These are phyloP conservation scores for Geotrichum histeridarum DNA, from an alignment of 1,139 yeast genomes.

Conservation along the genomic window DNA sequence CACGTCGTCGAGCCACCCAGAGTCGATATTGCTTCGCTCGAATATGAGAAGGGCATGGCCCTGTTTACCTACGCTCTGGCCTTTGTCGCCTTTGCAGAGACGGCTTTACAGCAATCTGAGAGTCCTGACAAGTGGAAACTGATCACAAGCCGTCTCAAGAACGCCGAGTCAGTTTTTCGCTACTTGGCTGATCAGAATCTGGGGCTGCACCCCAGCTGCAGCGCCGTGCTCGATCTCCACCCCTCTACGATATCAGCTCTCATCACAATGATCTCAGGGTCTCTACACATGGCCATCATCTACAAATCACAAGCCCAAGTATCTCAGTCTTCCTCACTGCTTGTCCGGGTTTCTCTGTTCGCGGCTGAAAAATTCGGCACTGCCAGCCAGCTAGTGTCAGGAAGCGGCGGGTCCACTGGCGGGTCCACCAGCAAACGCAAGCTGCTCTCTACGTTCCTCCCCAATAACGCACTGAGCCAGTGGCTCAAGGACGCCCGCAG, in stretches of 20 bases:
- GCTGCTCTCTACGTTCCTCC: constrained; percentile 1
- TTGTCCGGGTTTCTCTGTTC: constrained; percentile 35
- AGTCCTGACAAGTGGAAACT: constrained; percentile 32
- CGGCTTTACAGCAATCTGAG: constrained; percentile 25
- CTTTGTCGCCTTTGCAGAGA: constrained; percentile 12
- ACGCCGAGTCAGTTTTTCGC: constrained; percentile 30
- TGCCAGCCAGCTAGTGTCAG: constrained; percentile 26
- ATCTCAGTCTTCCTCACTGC: constrained; percentile 29
- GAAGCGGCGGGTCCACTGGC: background rate
- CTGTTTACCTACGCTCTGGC: constrained; percentile 33
- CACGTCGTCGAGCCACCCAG: constrained; percentile 27
- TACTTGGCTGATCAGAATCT: constrained; percentile 27
- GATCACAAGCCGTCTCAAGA: constrained; percentile 30
- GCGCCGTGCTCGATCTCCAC: constrained; percentile 27
- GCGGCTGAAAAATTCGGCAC: constrained; percentile 35
- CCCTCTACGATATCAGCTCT: constrained; percentile 29
- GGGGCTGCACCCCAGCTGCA: constrained; percentile 15
- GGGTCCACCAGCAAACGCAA: constrained; percentile 1
- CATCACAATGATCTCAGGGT: constrained; percentile 30
- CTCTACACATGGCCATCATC: constrained; percentile 32
- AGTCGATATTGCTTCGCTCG: constrained; percentile 28
- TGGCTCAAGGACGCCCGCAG: constrained; percentile 33
- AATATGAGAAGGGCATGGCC: constrained; percentile 33
- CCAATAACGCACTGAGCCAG: constrained; percentile 10
- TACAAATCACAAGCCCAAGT: constrained; percentile 28